These are phyloP conservation scores for Apium graveolens DNA, from an alignment of 129 eudicot species.

Conservation along the genomic window DNA sequence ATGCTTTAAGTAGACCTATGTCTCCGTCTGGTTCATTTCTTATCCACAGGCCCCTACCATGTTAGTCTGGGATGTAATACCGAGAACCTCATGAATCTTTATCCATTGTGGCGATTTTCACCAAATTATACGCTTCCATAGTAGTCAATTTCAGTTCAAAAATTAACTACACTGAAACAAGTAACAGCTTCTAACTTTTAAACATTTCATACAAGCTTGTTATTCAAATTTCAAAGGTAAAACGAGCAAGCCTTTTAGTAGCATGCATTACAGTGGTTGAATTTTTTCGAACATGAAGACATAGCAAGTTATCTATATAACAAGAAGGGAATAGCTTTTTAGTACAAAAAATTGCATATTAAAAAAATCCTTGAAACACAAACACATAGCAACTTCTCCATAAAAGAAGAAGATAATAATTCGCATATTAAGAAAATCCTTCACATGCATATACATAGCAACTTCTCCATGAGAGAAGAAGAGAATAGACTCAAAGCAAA, in stretches of 20 bases:
- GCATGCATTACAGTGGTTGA: too few relatives aligned
- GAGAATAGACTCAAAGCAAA: not conserved
- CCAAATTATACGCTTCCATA: too few relatives aligned
- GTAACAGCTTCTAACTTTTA: too few relatives aligned
- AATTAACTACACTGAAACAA: too few relatives aligned
- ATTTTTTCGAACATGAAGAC: not conserved
- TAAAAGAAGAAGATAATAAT: too few relatives aligned
- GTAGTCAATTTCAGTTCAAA: too few relatives aligned
- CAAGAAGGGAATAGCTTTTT: not conserved
- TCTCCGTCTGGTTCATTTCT: slow-evolving; percentile 65
- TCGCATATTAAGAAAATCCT: not conserved
- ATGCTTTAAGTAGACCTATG: slow-evolving; percentile 50
- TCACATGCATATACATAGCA: not conserved
- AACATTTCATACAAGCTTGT: too few relatives aligned
- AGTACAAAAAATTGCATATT: not conserved
- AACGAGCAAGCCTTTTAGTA: too few relatives aligned
- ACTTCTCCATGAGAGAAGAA: not conserved
- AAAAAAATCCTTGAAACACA: not conserved
- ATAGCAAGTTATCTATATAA: not conserved
- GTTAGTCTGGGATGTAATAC: slow-evolving; percentile 57
- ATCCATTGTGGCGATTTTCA: slow-evolving; percentile 18
- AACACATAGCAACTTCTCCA: not conserved
- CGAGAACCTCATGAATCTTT: slow-evolving; percentile 93
- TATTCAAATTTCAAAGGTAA: too few relatives aligned
- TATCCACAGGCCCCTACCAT: slow-evolving; percentile 47